phyloP scores from a whole-genome alignment of 116 monocot genomes.

The Papilionanthe hybrid region DNA sequence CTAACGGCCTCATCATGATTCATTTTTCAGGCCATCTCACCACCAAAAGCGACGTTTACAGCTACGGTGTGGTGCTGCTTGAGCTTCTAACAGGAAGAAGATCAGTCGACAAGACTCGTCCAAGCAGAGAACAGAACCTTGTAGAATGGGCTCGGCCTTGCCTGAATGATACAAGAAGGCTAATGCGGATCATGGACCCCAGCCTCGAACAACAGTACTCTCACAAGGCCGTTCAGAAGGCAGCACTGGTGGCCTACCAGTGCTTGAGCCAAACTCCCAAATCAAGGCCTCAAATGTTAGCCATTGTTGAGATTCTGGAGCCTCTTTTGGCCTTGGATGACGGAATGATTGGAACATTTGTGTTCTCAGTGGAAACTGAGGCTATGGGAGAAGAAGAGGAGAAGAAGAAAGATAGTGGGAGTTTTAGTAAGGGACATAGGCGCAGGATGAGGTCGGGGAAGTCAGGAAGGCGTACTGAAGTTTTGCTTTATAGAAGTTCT shows the following conservation, averaged over 20 bases:
- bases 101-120: constrained; percentile 18
- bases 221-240: constrained; percentile 12
- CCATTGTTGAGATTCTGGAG: constrained; percentile 16
- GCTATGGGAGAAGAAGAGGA: constrained; percentile 1
- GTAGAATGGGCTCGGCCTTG: constrained; percentile 21
- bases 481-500: neutral
- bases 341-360: constrained; percentile 13
- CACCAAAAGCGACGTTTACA: constrained; percentile 26
- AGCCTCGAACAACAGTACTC: constrained; percentile 21
- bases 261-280: constrained; percentile 25
- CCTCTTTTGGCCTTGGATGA: constrained; percentile 12
- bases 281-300: constrained; percentile 15
- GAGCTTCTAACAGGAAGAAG: constrained; percentile 21
- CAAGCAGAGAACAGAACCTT: constrained; percentile 17
- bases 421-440: neutral
- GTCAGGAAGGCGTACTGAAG: neutral
- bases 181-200: constrained; percentile 13
- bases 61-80: constrained; percentile 22
- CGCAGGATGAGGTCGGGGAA: neutral
- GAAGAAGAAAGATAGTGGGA: neutral
- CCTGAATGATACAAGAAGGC: constrained; percentile 7
- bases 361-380: constrained; percentile 8
- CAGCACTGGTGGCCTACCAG: constrained; percentile 12
- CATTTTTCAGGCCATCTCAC: constrained; percentile 21
- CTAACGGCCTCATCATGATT: neutral